A percentile compares a stretch with the other conserved stretches of the same genome.
Conservation (phyloP, 352 stramenopile genomes). For the Aphanomyces invadans region DNA sequence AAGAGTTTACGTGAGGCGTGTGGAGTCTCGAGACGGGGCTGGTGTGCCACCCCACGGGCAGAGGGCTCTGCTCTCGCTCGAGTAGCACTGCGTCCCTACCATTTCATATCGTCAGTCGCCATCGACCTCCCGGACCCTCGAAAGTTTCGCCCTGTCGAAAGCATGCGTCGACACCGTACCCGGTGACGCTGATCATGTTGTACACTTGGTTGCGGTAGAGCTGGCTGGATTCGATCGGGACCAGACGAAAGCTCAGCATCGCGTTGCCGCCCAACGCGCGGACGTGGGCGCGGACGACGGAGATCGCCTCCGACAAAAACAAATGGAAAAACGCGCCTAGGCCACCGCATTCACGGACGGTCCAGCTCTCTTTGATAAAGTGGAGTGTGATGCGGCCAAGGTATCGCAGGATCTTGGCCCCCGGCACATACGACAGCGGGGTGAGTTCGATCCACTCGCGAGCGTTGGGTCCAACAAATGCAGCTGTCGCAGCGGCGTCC, state of each 20-base stretch:
- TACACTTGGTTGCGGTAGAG: slow-evolving; percentile 86
- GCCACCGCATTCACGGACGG: slow-evolving; percentile 75
- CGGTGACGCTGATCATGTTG: slow-evolving; percentile 89
- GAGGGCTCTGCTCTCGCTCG: slow-evolving; percentile 17
- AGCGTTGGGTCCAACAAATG: slow-evolving; percentile 31
- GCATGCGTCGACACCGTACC: too few species aligned
- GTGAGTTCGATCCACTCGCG: slow-evolving; percentile 83
- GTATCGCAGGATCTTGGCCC: slow-evolving; percentile 61
- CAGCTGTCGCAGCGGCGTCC: background rate
- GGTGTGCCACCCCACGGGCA: slow-evolving; percentile 21
- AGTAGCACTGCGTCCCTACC: slow-evolving; percentile 22
- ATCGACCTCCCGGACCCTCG: too few species aligned
- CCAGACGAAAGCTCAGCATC: slow-evolving; percentile 79
- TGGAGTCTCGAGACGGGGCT: background rate
- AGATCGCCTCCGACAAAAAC: slow-evolving; percentile 82
- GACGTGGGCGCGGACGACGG: slow-evolving; percentile 78
- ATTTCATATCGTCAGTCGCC: too few species aligned
- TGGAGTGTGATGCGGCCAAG: slow-evolving; percentile 81
- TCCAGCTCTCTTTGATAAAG: slow-evolving; percentile 88
- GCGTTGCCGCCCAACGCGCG: slow-evolving; percentile 74
- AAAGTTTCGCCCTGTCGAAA: too few species aligned
- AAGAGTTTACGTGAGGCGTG: slow-evolving; percentile 4
- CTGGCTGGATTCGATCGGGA: slow-evolving; percentile 82
- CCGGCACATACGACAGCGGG: slow-evolving; percentile 67
- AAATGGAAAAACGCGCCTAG: slow-evolving; percentile 82